Base-by-base conservation (phyloP, 116 monocot genomes). In the Iris pallida region DNA sequence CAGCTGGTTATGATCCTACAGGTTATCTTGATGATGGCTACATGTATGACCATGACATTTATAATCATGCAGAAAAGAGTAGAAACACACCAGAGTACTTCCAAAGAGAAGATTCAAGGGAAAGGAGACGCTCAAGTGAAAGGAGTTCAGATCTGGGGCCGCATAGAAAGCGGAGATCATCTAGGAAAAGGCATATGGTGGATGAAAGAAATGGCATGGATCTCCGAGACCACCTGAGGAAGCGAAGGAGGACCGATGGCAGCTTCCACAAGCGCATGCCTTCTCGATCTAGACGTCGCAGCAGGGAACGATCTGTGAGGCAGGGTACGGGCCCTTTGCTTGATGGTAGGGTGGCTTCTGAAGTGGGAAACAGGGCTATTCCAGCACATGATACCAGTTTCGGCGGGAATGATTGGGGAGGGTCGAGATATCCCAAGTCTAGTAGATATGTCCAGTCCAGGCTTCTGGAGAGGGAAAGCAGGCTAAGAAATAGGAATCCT, bases 141-240 rank as follows among this genome's bases (percentile, higher is more conserved):
- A 30, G 41, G 8, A 30, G 30, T 30, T 30, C 30, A 30, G 30
- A 30, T 0, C 30, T 30, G 30, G 49, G 47, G 43, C 20, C 51
- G 30, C 20, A 42, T 63, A 30, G 55, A 13, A 64, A 61, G 59
- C 57, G 83, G 51, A 76, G 17, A 18, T n/a, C 59, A 11, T 53
- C 5, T 10, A 73, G 54, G 19, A 60, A 62, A n/a, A n/a, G 41
- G 41, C 59, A 64, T 30, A 5, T 53, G 43, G 11, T 55, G 47
- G 61, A 73, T 48, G 46, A 14, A 1, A 67, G 47, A 42, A 64
- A 75, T 68, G 61, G 7, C 30, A 3, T 40, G 30, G 84, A 84
- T 76, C 77, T 85, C 55, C 65, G 72, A 4, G 75, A 78, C 44
- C 78, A 67, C 42, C 47, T 86, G 69, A 66, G 72, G 69, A 75